These are phyloP conservation scores for Candolleomyces aberdarensis DNA, from an alignment of 768 basidiomycete genomes.

Conservation along the genomic window DNA sequence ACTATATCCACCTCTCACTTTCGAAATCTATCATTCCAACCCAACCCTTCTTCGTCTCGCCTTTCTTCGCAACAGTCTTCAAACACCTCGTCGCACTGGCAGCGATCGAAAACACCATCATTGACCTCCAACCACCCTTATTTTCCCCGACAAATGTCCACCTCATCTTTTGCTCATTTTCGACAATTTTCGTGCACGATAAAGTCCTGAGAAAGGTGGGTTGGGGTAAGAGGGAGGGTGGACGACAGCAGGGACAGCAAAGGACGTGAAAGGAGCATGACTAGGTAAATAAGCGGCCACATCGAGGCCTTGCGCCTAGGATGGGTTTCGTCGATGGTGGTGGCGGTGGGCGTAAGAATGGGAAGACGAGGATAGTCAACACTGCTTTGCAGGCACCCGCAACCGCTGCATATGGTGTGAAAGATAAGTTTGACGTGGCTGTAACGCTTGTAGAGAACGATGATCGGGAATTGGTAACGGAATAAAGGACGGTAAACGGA, in stretches of 20 bases:
- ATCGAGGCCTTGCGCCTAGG: not conserved
- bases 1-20: conserved; percentile 54
- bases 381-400: not conserved
- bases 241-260: conserved; percentile 55
- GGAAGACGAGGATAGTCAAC: too few species aligned
- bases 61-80: conserved; percentile 23
- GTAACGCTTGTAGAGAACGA: conserved; percentile 7
- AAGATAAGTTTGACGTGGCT: conserved; percentile 4
- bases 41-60: conserved; percentile 35
- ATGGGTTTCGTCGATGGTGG: not conserved
- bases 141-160: conserved; percentile 53
- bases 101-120: conserved; percentile 40
- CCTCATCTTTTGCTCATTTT: too few species aligned
- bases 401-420: not conserved
- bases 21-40: conserved; percentile 54
- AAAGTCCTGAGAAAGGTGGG: conserved; percentile 52
- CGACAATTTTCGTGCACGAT: conserved; percentile 62
- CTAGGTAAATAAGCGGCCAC: conserved; percentile 16
- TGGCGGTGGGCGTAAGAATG: not conserved
- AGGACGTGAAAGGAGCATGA: conserved; percentile 52
- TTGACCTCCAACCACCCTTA: conserved; percentile 58
- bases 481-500: too few species aligned
- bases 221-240: conserved; percentile 58
- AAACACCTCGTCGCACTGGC: conserved; percentile 35
- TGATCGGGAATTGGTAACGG: not conserved